These are phyloP conservation scores for Micractinium sp. DNA, from an alignment of 139 green algal genomes.

Conservation along the genomic window DNA sequence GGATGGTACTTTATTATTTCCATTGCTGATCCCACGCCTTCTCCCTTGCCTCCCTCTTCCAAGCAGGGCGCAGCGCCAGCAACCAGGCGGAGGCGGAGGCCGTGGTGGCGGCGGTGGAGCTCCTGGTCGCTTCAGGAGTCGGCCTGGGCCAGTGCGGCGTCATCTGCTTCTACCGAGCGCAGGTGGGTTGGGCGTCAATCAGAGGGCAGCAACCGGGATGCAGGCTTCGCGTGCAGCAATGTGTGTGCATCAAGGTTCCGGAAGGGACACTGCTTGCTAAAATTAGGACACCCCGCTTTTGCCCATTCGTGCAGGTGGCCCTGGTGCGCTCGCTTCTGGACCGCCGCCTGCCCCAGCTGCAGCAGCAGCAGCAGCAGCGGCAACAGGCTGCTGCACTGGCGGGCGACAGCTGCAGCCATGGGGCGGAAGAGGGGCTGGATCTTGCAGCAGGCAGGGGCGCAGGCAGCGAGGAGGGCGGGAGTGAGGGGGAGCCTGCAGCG, in stretches of 20 bases:
- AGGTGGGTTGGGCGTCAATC: slow-evolving; percentile 57
- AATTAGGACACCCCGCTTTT: no score
- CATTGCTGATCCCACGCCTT: no score
- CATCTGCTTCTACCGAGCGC: slow-evolving; percentile 86
- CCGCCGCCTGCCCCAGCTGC: slow-evolving; percentile 12
- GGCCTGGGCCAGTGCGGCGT: slow-evolving; percentile 58
- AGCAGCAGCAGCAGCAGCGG: slow-evolving; percentile 9
- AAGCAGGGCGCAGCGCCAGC: slow-evolving; percentile 50
- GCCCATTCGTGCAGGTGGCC: background rate
- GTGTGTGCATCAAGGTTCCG: slow-evolving; percentile 2
- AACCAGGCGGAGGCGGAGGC: slow-evolving; percentile 67
- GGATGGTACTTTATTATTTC: no score
- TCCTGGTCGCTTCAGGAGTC: slow-evolving; percentile 45
- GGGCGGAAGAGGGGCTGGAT: background rate
- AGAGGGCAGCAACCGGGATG: no score
- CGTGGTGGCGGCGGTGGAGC: slow-evolving; percentile 50
- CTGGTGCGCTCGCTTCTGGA: slow-evolving; percentile 31
- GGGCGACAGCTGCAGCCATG: background rate
- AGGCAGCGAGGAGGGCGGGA: background rate
- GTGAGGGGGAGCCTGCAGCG: background rate
- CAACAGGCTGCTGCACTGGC: background rate
- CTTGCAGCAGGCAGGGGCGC: background rate
- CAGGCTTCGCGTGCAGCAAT: no score
- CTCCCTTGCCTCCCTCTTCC: background rate
- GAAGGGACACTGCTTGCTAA: no score